Conservation (phyloP, 768 basidiomycete species). For the Tylopilus cervinicoccineus region DNA sequence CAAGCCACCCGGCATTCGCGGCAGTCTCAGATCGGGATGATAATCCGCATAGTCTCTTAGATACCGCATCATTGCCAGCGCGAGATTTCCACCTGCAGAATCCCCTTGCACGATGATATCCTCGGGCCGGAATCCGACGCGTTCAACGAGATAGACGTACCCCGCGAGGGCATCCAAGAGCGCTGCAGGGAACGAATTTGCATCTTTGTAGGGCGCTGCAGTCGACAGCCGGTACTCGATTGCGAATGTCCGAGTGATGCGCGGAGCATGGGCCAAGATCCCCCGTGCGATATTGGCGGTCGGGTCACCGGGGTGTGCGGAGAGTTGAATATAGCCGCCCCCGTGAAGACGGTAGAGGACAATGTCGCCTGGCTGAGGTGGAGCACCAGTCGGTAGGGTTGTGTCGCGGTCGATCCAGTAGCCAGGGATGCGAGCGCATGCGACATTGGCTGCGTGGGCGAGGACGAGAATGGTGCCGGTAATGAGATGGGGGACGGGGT, state of each 20-base stretch:
- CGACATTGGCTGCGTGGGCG: conserved; percentile 28
- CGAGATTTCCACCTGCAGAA: conserved; percentile 53
- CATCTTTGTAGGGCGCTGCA: conserved; percentile 21
- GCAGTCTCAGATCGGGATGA: conserved; percentile 15
- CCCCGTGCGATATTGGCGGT: conserved; percentile 22
- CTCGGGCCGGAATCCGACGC: conserved; percentile 36
- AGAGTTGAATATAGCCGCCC: conserved; percentile 24
- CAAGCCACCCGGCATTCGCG: conserved; percentile 26
- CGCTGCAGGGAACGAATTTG: conserved; percentile 49
- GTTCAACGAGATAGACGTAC: conserved; percentile 46
- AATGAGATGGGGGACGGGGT: conserved; percentile 31
- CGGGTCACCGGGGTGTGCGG: conserved; percentile 26
- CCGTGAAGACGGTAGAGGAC: conserved; percentile 35
- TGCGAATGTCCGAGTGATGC: conserved; percentile 30
- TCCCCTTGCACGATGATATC: conserved; percentile 50
- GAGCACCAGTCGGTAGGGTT: conserved; percentile 13
- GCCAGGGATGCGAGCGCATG: conserved; percentile 29
- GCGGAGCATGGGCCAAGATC: conserved; percentile 11
- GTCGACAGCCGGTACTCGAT: conserved; percentile 48
- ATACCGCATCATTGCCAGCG: conserved; percentile 37
- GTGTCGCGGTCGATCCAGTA: conserved; percentile 33
- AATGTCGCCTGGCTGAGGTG: conserved; percentile 28
- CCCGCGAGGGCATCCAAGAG: conserved; percentile 50
- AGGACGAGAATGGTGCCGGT: conserved; percentile 26
- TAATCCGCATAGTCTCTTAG: conserved; percentile 20